These are phyloP conservation scores for Aspergillus caelatus DNA, from an alignment of 2,329 filamentous ascomycete genomes.

Conservation along the genomic window DNA sequence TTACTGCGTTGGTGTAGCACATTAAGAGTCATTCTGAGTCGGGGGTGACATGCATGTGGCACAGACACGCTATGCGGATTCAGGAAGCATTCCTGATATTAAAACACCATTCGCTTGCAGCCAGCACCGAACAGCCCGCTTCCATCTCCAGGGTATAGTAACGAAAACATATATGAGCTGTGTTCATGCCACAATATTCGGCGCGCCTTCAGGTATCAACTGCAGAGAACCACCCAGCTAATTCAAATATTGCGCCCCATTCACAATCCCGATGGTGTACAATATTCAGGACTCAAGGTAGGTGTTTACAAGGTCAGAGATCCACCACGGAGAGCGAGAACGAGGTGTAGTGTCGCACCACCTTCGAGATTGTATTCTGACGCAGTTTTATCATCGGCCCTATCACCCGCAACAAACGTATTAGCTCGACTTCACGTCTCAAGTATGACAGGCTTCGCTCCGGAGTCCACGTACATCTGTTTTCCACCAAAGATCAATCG, in stretches of 20 bases:
- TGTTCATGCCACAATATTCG: not conserved
- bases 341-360: slow-evolving; percentile 90
- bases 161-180: not conserved
- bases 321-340: slow-evolving; percentile 89
- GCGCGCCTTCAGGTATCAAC: not conserved
- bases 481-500: slow-evolving; percentile 95
- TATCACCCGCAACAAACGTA: slow-evolving; percentile 41
- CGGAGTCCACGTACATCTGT: slow-evolving; percentile 74
- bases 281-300: not conserved
- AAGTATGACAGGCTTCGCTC: not conserved
- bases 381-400: slow-evolving; percentile 94
- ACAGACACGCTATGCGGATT: not conserved
- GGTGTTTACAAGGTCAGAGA: slow-evolving; percentile 16
- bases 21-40: not conserved
- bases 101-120: not conserved
- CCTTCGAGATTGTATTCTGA: slow-evolving; percentile 87
- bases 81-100: slow-evolving; percentile 6
- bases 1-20: slow-evolving; percentile 13
- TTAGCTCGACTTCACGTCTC: not conserved
- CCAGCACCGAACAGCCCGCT: not conserved
- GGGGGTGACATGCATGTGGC: not conserved
- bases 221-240: not conserved
- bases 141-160: not conserved
- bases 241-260: not conserved
- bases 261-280: not conserved